phyloP scores from a whole-genome alignment of 140 eudicot genomes.

The Ambrosia hybrid region DNA sequence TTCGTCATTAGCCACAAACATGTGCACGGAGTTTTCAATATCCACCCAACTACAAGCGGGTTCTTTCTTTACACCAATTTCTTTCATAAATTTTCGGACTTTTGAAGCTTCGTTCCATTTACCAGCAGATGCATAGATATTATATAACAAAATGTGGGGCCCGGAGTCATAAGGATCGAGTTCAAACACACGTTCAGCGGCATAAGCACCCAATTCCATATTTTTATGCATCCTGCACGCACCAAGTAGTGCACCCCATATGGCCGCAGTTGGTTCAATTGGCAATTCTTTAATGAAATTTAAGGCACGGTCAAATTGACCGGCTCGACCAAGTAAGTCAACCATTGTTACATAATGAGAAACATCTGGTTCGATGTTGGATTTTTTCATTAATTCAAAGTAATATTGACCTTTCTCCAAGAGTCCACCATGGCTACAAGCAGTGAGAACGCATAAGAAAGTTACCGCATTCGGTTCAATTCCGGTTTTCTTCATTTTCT shows the following conservation, averaged over 20 bases:
- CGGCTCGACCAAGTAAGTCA: conserved; percentile 86
- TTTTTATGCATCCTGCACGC: conserved; percentile 86
- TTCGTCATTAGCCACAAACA: conserved; percentile 85
- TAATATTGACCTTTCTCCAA: conserved; percentile 66
- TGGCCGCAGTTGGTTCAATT: conserved; percentile 59
- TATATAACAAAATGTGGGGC: conserved; percentile 64
- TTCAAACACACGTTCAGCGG: conserved; percentile 70
- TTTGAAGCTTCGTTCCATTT: conserved; percentile 66
- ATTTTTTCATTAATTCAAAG: conserved; percentile 62
- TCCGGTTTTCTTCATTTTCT: conserved; percentile 60
- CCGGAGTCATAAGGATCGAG: conserved; percentile 86
- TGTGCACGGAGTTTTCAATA: conserved; percentile 66
- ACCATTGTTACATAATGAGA: conserved; percentile 72
- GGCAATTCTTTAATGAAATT: conserved; percentile 57
- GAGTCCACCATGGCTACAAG: conserved; percentile 88
- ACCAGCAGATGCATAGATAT: conserved; percentile 73
- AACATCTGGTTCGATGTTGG: conserved; percentile 48
- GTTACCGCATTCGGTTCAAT: conserved; percentile 60
- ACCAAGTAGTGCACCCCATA: conserved; percentile 88
- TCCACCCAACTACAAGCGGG: conserved; percentile 98
- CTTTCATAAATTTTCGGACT: conserved; percentile 67
- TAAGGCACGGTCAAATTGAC: conserved; percentile 52
- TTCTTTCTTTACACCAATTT: conserved; percentile 66
- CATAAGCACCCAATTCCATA: conserved; percentile 73
- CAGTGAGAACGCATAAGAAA: conserved; percentile 66